phyloP scores from a whole-genome alignment of 306 rosid species.

The Casuarina glauca region DNA sequence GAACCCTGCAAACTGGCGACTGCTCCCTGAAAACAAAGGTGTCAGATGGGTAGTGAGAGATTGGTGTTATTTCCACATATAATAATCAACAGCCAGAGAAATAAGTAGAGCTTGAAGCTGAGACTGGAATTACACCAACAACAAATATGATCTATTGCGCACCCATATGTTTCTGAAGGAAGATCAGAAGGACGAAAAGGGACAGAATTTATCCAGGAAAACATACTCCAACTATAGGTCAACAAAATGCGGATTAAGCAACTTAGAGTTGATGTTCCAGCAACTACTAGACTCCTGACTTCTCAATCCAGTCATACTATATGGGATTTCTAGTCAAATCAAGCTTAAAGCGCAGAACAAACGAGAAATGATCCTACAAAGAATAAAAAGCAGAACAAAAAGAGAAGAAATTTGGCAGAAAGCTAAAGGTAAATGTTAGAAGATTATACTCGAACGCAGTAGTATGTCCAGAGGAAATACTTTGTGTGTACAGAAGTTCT shows the following conservation, averaged over 20 bases:
- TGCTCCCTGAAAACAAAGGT: slow-evolving; percentile 62
- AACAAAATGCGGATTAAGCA: not conserved
- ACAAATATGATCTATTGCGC: not conserved
- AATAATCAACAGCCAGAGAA: not conserved
- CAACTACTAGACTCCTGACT: not conserved
- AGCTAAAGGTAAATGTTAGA: not conserved
- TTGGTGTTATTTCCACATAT: not conserved
- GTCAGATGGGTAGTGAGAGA: not conserved
- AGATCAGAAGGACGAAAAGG: not conserved
- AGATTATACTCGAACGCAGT: not conserved
- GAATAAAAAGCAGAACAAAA: not conserved
- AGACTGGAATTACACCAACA: not conserved
- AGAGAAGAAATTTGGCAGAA: not conserved
- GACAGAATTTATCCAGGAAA: not conserved
- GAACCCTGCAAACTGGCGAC: slow-evolving; percentile 88
- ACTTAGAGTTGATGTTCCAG: not conserved
- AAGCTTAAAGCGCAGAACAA: not conserved
- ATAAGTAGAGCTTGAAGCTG: not conserved
- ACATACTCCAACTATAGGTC: not conserved
- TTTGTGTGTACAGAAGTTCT: not conserved
- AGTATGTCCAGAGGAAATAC: not conserved
- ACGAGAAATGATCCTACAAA: not conserved
- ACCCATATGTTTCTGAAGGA: not conserved
- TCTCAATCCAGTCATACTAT: not conserved
- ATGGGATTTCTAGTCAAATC: not conserved